Evolutionary conservation across 192 early-diverging fungal species (phyloP), one percentile per base, ranked within the genome.

Genomic region (Geranomyces michiganensis): DNA sequence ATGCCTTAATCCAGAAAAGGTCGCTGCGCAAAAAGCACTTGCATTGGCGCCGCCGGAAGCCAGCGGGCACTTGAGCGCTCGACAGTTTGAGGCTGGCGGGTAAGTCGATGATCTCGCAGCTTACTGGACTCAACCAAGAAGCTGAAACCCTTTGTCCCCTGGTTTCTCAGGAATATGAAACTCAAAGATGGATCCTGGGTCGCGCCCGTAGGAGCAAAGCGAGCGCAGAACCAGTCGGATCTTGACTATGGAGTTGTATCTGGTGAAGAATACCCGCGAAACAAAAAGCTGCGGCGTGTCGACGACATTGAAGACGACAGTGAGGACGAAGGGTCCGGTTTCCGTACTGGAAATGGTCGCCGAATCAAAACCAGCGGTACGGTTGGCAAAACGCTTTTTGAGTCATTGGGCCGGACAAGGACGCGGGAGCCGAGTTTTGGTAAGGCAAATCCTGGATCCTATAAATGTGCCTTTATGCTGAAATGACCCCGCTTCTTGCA

Each of bases 1-100:
- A 10, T 84, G 83, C 64, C 70, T 69, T 24, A 67, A 81, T 48
- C 79, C 77, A 0, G 67, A 65, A 49, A 77, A 77, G 41, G 51
- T 79, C 44, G 65, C 70, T 24, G 70, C 51, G 24, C 29, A 17
- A 32, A 74, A 68, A 58, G 22, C n/a, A 31, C 45, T 14, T 0
- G 66, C 66, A 0, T 47, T 74, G 12, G 73, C 26, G 8, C 53
- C 47, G 9, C 15, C 0, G 21, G 56, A 49, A 15, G 22, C 30
- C 30, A 59, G 33, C 27, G 62, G 62, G 2, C 2, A 12, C 44
- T 21, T 64, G 41, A 45, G 41, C 30, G 71, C 56, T 32, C 14
- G 27, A 0, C 65, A 73, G 44, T 73, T 67, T 46, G 71, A 73
- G 24, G 63, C 64, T 29, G 62, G 71, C 17, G 60, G 70, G 67